Evolutionary conservation across 768 basidiomycete species (phyloP), one percentile per base, ranked within the genome.

Genomic region (Lentinula boryana): DNA sequence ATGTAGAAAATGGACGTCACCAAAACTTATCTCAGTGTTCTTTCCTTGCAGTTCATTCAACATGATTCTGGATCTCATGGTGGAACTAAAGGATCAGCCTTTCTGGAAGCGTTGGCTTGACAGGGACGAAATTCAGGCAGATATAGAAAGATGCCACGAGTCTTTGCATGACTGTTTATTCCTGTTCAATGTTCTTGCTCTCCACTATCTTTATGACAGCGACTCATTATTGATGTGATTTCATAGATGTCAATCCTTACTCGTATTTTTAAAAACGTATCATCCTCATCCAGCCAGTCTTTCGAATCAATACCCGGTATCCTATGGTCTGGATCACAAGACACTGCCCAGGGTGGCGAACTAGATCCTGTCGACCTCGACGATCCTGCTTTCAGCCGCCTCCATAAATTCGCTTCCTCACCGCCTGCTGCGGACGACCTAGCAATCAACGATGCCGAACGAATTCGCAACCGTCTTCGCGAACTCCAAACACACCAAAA

Each of bases 91-190:
- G 6, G 69, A 76, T 41, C 69, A 82, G 12, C 79, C 84, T 1
- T 85, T 85, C 70, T 69, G 86, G 66, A 82, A 82, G 67, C 75
- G 82, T 4, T 86, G 83, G 65, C 70, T 85, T 38, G 77, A 78
- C 63, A 75, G 81, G 33, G 80, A 83, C 35, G 83, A 85, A 57
- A 78, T 80, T 21, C 63, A 69, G 21, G 68, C 71, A 4, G 73
- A 74, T 33, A 76, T 85, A 21, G 61, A 63, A 0, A 70, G 66
- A 5, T 81, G 81, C 35, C 76, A 80, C 44, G 68, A 76, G 4
- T 71, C 73, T 1, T 73, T 86, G 43, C 72, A 69, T 23, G 79
- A 84, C 44, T 77, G 76, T 9, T 62, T 81, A 36, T 61, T 63
- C 43, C 69, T 80, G 63, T 83, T 83, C 63, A 69, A 72, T 44